A percentile compares a stretch with the other conserved stretches of the same genome.
Conservation (phyloP, 352 stramenopile genomes). For the Globisporangium nagaii region DNA sequence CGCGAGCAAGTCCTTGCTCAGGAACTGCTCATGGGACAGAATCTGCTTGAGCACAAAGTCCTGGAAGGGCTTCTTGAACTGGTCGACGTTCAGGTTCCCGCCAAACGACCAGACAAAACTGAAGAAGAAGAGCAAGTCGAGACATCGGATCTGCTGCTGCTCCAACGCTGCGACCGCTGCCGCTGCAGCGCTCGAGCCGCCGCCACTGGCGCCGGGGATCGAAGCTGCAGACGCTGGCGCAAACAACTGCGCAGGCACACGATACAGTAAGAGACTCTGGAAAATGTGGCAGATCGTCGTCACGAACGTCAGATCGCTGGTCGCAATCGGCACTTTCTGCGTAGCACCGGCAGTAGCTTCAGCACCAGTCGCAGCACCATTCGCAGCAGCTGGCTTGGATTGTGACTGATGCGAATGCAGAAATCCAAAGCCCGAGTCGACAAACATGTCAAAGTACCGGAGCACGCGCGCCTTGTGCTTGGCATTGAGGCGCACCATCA, state of each 20-base stretch:
- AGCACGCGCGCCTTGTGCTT: constrained; percentile 36
- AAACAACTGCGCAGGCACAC: constrained; percentile 36
- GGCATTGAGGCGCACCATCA: constrained; percentile 17
- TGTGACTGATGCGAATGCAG: constrained; percentile 17
- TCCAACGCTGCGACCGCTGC: constrained; percentile 25
- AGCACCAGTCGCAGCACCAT: not conserved
- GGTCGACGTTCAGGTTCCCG: constrained; percentile 45
- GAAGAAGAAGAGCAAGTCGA: constrained; percentile 68
- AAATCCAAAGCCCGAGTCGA: constrained; percentile 48
- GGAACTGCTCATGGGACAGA: constrained; percentile 34
- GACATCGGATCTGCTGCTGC: constrained; percentile 38
- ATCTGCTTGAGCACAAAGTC: constrained; percentile 44
- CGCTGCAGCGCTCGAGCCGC: constrained; percentile 8
- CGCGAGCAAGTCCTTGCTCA: constrained; percentile 42
- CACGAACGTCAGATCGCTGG: constrained; percentile 48
- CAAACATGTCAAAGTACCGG: constrained; percentile 60
- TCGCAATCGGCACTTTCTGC: constrained; percentile 31
- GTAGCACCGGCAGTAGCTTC: not conserved
- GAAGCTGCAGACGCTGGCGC: constrained; percentile 4
- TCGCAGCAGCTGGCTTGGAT: not conserved
- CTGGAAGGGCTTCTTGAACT: constrained; percentile 34
- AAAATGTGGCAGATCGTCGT: constrained; percentile 55
- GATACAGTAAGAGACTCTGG: constrained; percentile 38
- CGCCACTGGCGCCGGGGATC: not conserved
- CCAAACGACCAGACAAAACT: constrained; percentile 72